Base-by-base conservation (phyloP, 768 basidiomycete genomes). In the Suillus discolor region DNA sequence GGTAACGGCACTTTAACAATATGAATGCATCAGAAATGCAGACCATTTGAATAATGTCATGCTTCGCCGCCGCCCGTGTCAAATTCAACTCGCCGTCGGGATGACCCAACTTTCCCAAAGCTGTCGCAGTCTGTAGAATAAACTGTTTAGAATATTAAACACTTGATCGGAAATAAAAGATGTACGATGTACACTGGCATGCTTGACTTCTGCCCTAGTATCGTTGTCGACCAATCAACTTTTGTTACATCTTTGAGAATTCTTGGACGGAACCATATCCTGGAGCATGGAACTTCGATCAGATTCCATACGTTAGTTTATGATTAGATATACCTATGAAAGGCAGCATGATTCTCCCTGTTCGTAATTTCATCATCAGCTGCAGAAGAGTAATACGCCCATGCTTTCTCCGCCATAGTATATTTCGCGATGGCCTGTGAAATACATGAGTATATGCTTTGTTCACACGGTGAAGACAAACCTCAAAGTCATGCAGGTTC, bases 401-500 rank as follows among this genome's bases (percentile, higher is more conserved):
- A 96, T 1, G 92, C 93, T 73, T 92, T 92, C 41, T 89, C 87
- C 3, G 88, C 79, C 79, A 97, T 88, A 13, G 91, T 89, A 69
- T 84, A 81, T 76, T 85, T 91, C 3, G 94, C 94, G 61, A 97
- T 88, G 15, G 89, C 85, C 91, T 93, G 62, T 31, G 42, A 61
- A 28, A 34, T n/a, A 42, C 61, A 25, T 42, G 38, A 54, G 18
- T 4, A 15, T 25, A 13, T 60, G 11, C 3, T 20, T 13, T 20
- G 18, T 20, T 18, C 11, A 13, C 61, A 69, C 51, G 44, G 20
- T 63, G 18, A 53, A 53, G 16, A 64, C 77, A 25, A 66, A 87
- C 92, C 82, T 97, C 94, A 72, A 97, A 96, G 77, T 97, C 94
- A 77, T 97, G 94, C 71, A 97, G 75, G 71, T 92, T 94, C 38